A percentile compares a stretch with the other conserved stretches of the same genome.
phyloP scores from a whole-genome alignment of 805 yeast species.

The Myxozyma sirexii region DNA sequence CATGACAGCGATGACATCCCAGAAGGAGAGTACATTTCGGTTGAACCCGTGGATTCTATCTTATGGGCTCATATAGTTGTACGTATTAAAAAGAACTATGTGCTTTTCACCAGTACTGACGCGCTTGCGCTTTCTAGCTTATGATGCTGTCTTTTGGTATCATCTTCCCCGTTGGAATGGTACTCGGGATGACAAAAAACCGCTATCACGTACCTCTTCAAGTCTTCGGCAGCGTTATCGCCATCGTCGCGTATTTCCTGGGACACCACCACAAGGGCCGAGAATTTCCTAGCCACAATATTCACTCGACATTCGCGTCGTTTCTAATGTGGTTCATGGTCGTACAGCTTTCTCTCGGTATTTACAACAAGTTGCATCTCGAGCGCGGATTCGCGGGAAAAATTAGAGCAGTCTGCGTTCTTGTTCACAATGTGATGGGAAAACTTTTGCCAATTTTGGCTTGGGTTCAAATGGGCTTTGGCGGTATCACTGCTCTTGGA shows the following conservation, averaged over 20 bases:
- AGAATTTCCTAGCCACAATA: conserved; percentile 42
- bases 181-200: conserved; percentile 45
- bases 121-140: conserved; percentile 24
- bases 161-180: conserved; percentile 47
- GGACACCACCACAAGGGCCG: conserved; percentile 47
- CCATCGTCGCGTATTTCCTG: conserved; percentile 45
- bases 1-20: conserved; percentile 36
- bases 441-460: conserved; percentile 51
- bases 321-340: conserved; percentile 41
- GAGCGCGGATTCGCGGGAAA: conserved; percentile 43
- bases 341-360: conserved; percentile 44
- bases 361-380: conserved; percentile 44
- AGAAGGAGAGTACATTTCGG: conserved; percentile 35
- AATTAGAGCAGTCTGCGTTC: conserved; percentile 39
- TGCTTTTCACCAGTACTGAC: background rate
- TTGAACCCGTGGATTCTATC: conserved; percentile 37
- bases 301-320: conserved; percentile 44
- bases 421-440: conserved; percentile 44
- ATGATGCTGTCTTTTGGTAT: conserved; percentile 46
- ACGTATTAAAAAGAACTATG: background rate
- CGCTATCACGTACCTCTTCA: conserved; percentile 46
- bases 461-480: conserved; percentile 78
- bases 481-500: conserved; percentile 82
- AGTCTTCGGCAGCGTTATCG: conserved; percentile 41
- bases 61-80: conserved; percentile 41